Evolutionary conservation across 169 alveolate genomes (phyloP).

Genomic region (Cystoisospora suis): DNA sequence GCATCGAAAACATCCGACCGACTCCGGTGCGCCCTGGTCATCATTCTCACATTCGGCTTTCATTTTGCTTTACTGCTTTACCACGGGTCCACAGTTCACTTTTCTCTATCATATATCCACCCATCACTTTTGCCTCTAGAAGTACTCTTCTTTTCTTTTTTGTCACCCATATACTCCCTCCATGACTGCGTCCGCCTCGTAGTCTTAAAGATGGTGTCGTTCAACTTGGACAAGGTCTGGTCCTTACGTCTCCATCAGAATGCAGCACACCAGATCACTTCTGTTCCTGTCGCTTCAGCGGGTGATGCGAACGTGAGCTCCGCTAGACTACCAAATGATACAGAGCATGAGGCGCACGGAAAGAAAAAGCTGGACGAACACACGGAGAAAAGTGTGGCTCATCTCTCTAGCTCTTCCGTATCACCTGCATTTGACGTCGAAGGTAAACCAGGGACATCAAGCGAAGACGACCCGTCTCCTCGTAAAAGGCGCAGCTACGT

Average conservation of each 20-base stretch:
- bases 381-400: too few species aligned
- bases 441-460: too few species aligned
- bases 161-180: not conserved
- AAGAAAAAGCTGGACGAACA: too few species aligned
- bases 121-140: not conserved
- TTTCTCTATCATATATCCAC: not conserved
- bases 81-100: not conserved
- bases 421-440: too few species aligned
- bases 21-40: not conserved
- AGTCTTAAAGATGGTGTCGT: slow-evolving; percentile 5
- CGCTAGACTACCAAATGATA: too few species aligned
- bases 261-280: too few species aligned
- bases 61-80: not conserved
- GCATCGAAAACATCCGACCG: not conserved
- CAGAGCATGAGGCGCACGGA: too few species aligned
- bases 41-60: not conserved
- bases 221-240: slow-evolving; percentile 5
- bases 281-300: too few species aligned
- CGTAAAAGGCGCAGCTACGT: too few species aligned
- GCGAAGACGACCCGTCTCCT: too few species aligned
- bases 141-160: not conserved
- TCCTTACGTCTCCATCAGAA: not conserved
- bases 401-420: too few species aligned
- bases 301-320: too few species aligned
- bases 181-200: slow-evolving; percentile 12